phyloP scores from a whole-genome alignment of 176 grass and related monocot genomes.

The Juncus inflexus region DNA sequence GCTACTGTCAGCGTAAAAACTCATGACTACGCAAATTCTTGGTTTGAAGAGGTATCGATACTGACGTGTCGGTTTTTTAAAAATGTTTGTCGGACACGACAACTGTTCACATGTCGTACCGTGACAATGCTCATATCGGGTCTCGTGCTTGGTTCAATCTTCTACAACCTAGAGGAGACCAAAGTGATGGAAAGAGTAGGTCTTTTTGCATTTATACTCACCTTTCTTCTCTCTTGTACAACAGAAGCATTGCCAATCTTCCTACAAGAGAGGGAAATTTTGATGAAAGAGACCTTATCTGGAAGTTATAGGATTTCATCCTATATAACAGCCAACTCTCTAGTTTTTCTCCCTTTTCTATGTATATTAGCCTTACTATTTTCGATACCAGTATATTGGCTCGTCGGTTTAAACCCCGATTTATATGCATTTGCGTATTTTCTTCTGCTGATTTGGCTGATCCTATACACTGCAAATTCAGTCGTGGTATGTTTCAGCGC shows the following conservation, averaged over 20 bases:
- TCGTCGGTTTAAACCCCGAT: conserved; percentile 43
- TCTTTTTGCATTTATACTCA: conserved; percentile 59
- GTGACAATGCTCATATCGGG: conserved; percentile 53
- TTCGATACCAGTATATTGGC: conserved; percentile 62
- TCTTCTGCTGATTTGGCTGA: conserved; percentile 55
- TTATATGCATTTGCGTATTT: conserved; percentile 56
- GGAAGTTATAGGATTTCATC: conserved; percentile 63
- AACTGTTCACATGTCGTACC: conserved; percentile 59
- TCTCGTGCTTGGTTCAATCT: conserved; percentile 60
- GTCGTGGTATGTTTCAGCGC: conserved; percentile 72
- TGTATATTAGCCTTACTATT: conserved; percentile 49
- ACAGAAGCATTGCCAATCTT: conserved; percentile 58
- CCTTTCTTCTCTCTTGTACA: conserved; percentile 54
- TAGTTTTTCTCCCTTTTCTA: conserved; percentile 70
- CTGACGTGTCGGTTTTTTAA: conserved; percentile 53
- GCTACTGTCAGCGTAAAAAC: background rate
- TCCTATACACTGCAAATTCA: conserved; percentile 78
- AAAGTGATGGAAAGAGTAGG: conserved; percentile 56
- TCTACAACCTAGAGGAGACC: conserved; percentile 58
- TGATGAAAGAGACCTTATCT: conserved; percentile 64
- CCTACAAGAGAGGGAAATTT: conserved; percentile 67
- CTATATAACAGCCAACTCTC: conserved; percentile 53
- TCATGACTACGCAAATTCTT: conserved; percentile 42
- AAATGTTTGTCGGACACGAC: conserved; percentile 65
- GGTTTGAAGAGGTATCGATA: conserved; percentile 46